Evolutionary conservation across 1,284 basidiomycete species (phyloP).

Genomic region (Schizopora paradoxa): DNA sequence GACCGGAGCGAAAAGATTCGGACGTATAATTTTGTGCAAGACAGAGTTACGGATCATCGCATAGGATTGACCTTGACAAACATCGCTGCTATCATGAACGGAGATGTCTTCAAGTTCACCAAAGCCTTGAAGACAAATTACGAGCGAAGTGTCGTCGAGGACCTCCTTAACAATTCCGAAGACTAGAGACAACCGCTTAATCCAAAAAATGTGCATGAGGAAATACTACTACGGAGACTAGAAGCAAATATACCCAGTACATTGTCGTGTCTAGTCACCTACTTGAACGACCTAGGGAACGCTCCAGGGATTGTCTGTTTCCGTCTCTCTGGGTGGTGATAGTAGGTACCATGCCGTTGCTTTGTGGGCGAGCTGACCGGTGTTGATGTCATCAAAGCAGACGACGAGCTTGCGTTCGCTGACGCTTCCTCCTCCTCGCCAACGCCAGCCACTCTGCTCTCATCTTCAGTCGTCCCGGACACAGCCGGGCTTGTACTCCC

Average conservation of each 20-base stretch:
- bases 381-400: slow-evolving; percentile 23
- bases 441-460: too few species aligned
- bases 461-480: too few species aligned
- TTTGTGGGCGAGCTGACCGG: slow-evolving; percentile 20
- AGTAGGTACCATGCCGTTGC: slow-evolving; percentile 60
- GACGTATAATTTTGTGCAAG: slow-evolving; percentile 90
- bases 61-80: slow-evolving; percentile 77
- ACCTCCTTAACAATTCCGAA: slow-evolving; percentile 43
- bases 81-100: slow-evolving; percentile 72
- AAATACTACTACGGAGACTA: too few species aligned
- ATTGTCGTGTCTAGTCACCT: too few species aligned
- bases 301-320: slow-evolving; percentile 49
- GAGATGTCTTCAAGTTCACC: slow-evolving; percentile 63
- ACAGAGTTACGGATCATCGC: slow-evolving; percentile 89
- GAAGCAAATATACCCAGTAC: too few species aligned
- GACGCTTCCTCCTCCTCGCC: too few species aligned
- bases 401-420: not conserved
- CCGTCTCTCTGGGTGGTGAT: slow-evolving; percentile 68
- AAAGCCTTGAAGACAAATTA: slow-evolving; percentile 62
- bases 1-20: slow-evolving; percentile 90
- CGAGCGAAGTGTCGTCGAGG: slow-evolving; percentile 62
- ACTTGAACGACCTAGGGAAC: slow-evolving; percentile 34
- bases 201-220: too few species aligned
- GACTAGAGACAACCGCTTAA: too few species aligned
- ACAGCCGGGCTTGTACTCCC: too few species aligned